Base-by-base conservation (phyloP, 2,329 filamentous ascomycete genomes). In the Alternaria ventricosa region DNA sequence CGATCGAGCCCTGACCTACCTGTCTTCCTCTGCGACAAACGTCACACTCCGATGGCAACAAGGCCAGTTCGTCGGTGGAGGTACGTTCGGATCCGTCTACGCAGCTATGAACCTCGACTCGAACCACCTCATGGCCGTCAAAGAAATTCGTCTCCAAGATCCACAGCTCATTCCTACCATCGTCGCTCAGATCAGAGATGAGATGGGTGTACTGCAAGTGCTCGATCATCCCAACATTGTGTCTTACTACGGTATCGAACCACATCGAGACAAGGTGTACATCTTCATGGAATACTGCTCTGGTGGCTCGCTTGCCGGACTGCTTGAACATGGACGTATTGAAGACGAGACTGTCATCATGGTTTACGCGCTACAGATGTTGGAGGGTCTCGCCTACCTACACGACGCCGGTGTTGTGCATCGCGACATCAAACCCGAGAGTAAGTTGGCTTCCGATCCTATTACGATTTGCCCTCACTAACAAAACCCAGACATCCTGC, bases 251-350 rank as follows among this genome's bases (percentile, higher is more conserved):
- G 96, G 96, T 62, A 98, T 99, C 75, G 96, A 99, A 80, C 96
- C 97, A 3, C 96, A 99, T 81, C 89, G 96, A 67, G 96, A 99
- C 84, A 96, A 97, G 77, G 96, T 99, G n/a, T 99, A 98, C 81
- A 97, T 99, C 71, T 99, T 99, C 79, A 99, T 99, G 96, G 96
- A 99, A 80, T 98, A 97, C 81, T 99, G 96, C 80, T 96, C 94
- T 5, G 95, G 96, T 55, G 96, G 96, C 20, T 98, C 95, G 15
- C 85, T 99, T 53, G 94, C 96, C 45, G 92, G 88, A 55, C 84
- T 99, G 56, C 85, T 99, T 45, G 96, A 99, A 79, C 95, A 99
- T 76, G 96, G 96, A 12, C 92, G 96, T 44, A 97, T 99, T 67
- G 96, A 97, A 82, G 96, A 98, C 76, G 96, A 99, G 79, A 96